A percentile compares a stretch with the other conserved stretches of the same genome.
These are phyloP conservation scores for Golubevia pallescens DNA, from an alignment of 1,284 basidiomycete species.

Conservation along the genomic window DNA sequence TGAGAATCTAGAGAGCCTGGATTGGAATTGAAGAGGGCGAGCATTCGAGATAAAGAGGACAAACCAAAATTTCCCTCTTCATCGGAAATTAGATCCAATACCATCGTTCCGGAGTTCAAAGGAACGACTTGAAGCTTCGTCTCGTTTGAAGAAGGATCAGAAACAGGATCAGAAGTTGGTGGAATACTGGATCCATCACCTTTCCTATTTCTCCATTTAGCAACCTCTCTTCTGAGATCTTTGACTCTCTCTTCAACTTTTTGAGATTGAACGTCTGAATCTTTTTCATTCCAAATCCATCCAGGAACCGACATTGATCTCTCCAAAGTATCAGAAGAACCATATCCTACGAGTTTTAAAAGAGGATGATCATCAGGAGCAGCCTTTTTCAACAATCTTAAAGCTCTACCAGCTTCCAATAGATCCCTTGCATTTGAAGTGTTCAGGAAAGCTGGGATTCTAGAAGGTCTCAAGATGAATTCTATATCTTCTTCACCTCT, in stretches of 20 bases:
- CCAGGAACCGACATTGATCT: constrained; percentile 18
- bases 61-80: background rate
- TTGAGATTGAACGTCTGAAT: background rate
- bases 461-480: constrained; percentile 25
- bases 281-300: constrained; percentile 20
- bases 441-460: constrained; percentile 28
- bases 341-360: constrained; percentile 17
- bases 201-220: constrained; percentile 19
- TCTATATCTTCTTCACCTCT: constrained; percentile 38
- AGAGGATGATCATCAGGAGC: constrained; percentile 38
- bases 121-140: background rate
- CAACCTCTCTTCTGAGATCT: constrained; percentile 23
- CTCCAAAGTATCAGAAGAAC: background rate
- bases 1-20: background rate
- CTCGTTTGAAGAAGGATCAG: background rate
- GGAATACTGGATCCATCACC: background rate
- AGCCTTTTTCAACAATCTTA: constrained; percentile 36
- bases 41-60: background rate
- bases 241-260: constrained; percentile 15
- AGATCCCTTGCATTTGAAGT: constrained; percentile 27
- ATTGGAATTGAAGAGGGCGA: background rate
- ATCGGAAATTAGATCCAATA: background rate
- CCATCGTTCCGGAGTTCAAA: background rate
- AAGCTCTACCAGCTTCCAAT: constrained; percentile 34
- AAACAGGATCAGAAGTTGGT: background rate